These are phyloP conservation scores for Paxillus ammoniavirescens DNA, from an alignment of 768 basidiomycete species.

Conservation along the genomic window DNA sequence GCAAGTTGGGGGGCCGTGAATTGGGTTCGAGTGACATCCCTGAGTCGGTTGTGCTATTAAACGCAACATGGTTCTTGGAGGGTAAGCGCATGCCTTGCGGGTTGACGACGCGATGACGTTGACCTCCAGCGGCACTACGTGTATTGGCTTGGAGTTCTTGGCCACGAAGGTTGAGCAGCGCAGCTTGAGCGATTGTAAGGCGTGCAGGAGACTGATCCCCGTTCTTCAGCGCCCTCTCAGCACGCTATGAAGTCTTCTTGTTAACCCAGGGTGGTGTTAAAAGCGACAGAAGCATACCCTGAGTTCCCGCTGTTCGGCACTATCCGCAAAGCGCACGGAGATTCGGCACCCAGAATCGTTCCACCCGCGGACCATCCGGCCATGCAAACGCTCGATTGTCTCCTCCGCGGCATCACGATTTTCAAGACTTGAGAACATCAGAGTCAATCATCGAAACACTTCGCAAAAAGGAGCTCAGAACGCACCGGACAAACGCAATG, in stretches of 20 bases:
- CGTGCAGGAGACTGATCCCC: constrained; percentile 62
- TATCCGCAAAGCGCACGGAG: constrained; percentile 79
- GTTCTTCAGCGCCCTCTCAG: constrained; percentile 58
- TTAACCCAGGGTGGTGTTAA: not conserved
- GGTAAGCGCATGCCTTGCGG: constrained; percentile 1
- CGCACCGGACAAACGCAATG: constrained; percentile 79
- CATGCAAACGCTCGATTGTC: constrained; percentile 74
- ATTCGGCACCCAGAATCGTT: constrained; percentile 75
- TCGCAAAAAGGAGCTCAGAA: not conserved
- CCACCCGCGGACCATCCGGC: constrained; percentile 78
- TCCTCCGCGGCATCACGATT: constrained; percentile 72
- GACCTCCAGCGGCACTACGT: constrained; percentile 3
- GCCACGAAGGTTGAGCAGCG: constrained; percentile 72
- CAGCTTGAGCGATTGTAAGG: constrained; percentile 76
- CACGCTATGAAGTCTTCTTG: constrained; percentile 41
- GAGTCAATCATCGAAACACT: not conserved
- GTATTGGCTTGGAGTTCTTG: constrained; percentile 43
- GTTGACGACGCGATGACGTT: constrained; percentile 9
- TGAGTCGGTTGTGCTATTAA: not conserved
- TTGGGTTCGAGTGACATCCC: constrained; percentile 14
- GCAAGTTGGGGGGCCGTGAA: constrained; percentile 22
- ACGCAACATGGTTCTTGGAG: constrained; percentile 1
- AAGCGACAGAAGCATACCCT: constrained; percentile 45
- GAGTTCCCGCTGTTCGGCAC: constrained; percentile 72
- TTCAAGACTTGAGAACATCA: constrained; percentile 51